Evolutionary conservation across 176 grass and related monocot species (phyloP).

Genomic region (Paspalum vaginatum): DNA sequence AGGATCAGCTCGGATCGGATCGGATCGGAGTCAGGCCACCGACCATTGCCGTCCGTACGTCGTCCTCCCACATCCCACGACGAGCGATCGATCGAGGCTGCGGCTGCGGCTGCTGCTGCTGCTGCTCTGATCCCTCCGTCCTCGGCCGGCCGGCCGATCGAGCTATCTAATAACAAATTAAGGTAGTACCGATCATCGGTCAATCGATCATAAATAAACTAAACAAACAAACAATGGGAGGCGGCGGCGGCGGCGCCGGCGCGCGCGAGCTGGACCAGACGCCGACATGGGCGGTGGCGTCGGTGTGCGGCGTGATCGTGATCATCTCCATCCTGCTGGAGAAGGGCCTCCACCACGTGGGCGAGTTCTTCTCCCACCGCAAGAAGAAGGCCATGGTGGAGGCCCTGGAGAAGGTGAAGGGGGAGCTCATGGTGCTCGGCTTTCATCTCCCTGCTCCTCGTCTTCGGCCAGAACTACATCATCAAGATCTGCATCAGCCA

Average conservation of each 20-base stretch:
- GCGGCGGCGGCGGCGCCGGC: conserved; percentile 50
- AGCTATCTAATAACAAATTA: too few species aligned
- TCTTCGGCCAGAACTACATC: conserved; percentile 86
- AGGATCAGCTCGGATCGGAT: too few species aligned
- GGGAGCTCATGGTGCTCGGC: conserved; percentile 93
- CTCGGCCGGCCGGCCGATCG: too few species aligned
- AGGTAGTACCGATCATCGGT: too few species aligned
- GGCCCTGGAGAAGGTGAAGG: conserved; percentile 94
- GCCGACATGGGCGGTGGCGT: conserved; percentile 71
- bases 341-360: conserved; percentile 61
- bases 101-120: too few species aligned
- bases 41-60: too few species aligned
- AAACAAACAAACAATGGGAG: not conserved
- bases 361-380: conserved; percentile 68
- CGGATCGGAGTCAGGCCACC: too few species aligned
- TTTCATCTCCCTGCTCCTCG: conserved; percentile 95
- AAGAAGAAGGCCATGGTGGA: conserved; percentile 90
- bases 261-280: conserved; percentile 65
- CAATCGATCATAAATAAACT: too few species aligned
- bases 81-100: too few species aligned
- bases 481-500: conserved; percentile 83
- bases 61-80: too few species aligned
- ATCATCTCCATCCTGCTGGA: conserved; percentile 71
- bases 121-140: too few species aligned
- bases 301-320: conserved; percentile 71